phyloP scores from a whole-genome alignment of 495 filamentous ascomycete species.

The Thermothielavioides terrestris region DNA sequence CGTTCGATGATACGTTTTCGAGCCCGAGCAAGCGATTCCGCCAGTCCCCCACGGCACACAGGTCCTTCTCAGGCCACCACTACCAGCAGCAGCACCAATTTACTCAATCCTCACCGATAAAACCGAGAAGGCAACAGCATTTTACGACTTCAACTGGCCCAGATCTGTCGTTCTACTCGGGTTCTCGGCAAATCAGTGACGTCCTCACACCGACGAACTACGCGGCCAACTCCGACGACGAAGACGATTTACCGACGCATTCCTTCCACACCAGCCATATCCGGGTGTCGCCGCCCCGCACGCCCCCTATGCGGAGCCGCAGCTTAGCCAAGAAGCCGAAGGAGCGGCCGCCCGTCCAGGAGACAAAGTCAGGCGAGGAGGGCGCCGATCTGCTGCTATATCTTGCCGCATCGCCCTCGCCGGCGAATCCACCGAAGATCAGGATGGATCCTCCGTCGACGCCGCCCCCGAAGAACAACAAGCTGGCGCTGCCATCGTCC shows the following conservation, averaged over 20 bases:
- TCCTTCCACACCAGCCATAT: conserved; percentile 53
- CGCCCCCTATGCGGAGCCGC: conserved; percentile 61
- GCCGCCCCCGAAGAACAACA: conserved; percentile 62
- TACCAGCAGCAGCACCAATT: no score
- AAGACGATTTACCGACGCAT: conserved; percentile 68
- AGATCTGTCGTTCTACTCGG: conserved; percentile 62
- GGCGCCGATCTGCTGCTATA: conserved; percentile 88
- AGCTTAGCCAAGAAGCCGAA: conserved; percentile 28
- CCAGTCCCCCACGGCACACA: conserved; percentile 53
- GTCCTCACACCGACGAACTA: conserved; percentile 53
- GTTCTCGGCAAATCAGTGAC: conserved; percentile 48
- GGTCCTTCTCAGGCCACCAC: conserved; percentile 46
- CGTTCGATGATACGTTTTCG: conserved; percentile 38
- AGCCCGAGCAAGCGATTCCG: conserved; percentile 59
- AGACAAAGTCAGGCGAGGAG: conserved; percentile 57
- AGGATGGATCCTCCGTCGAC: conserved; percentile 71
- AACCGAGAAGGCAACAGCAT: conserved; percentile 52
- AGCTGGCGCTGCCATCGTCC: conserved; percentile 67
- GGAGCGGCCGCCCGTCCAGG: conserved; percentile 6
- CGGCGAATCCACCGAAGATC: conserved; percentile 44
- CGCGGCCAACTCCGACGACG: conserved; percentile 60
- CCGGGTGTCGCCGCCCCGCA: conserved; percentile 70
- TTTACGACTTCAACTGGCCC: conserved; percentile 54
- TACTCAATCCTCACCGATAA: conserved; percentile 75
- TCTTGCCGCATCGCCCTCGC: conserved; percentile 85